Conservation (phyloP, 345 rosid species). For the Geranium rotundifolium region DNA sequence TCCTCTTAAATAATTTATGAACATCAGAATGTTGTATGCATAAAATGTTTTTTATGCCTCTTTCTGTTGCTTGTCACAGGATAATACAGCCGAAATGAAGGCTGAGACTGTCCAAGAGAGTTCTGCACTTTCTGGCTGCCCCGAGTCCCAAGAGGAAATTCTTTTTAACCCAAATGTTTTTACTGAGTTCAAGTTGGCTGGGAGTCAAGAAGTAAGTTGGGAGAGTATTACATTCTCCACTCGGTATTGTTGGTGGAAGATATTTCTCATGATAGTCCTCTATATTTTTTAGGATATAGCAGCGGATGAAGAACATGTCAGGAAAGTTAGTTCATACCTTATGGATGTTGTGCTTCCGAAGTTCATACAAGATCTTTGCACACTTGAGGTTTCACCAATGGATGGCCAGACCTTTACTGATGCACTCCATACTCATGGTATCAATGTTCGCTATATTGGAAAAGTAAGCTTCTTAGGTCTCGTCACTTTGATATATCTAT, state of each 20-base stretch:
- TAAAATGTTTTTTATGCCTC: constrained; percentile 1
- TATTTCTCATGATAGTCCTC: constrained; percentile 3
- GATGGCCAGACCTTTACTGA: constrained; percentile 97
- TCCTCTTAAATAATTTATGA: background rate
- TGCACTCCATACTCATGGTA: constrained; percentile 96
- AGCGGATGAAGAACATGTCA: constrained; percentile 82
- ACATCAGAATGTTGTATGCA: background rate
- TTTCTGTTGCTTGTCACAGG: constrained; percentile 22
- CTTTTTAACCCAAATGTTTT: constrained; percentile 89
- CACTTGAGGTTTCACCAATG: constrained; percentile 98
- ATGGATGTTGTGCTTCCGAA: constrained; percentile 75
- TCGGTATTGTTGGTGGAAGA: background rate
- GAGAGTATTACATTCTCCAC: background rate
- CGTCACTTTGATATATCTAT: background rate
- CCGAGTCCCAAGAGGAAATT: constrained; percentile 42
- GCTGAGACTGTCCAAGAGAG: constrained; percentile 22
- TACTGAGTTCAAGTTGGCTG: constrained; percentile 83
- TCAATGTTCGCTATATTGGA: constrained; percentile 91
- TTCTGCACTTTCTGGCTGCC: constrained; percentile 24
- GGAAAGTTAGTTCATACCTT: constrained; percentile 71
- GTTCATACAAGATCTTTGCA: constrained; percentile 86
- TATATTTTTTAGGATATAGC: constrained; percentile 47
- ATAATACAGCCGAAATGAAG: constrained; percentile 16
- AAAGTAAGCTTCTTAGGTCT: constrained; percentile 32
- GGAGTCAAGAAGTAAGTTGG: constrained; percentile 59